phyloP scores from a whole-genome alignment of 2,329 filamentous ascomycete genomes.

The Xylaria hypoxylon region DNA sequence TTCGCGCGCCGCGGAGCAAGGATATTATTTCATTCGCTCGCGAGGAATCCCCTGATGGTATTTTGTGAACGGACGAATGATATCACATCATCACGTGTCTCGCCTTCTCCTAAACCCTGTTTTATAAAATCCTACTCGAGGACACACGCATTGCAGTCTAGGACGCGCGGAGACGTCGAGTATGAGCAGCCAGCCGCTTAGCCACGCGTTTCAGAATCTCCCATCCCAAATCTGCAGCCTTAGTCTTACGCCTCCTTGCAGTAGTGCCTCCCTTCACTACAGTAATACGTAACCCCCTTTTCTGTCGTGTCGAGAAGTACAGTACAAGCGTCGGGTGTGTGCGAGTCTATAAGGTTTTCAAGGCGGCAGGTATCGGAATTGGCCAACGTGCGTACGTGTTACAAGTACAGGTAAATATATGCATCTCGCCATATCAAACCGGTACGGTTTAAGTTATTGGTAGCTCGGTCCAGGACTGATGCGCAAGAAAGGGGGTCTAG shows the following conservation, averaged over 20 bases:
- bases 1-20: slow-evolving; percentile 1
- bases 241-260: slow-evolving; percentile 13
- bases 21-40: neutral
- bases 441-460: neutral
- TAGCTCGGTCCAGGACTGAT: neutral
- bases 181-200: slow-evolving; percentile 7
- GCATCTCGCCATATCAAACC: slow-evolving; percentile 13
- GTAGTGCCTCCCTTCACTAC: neutral
- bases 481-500: slow-evolving; percentile 5
- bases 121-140: neutral
- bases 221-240: neutral
- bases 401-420: slow-evolving; percentile 2
- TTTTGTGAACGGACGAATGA: slow-evolving; percentile 10
- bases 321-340: neutral
- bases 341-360: neutral
- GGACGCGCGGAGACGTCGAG: neutral
- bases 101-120: neutral
- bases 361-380: slow-evolving; percentile 1
- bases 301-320: neutral
- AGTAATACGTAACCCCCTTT: slow-evolving; percentile 11
- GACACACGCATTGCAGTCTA: neutral
- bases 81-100: slow-evolving; percentile 6
- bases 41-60: slow-evolving; percentile 3
- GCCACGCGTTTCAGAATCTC: slow-evolving; percentile 27
- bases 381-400: neutral